A percentile compares a stretch with the other conserved stretches of the same genome.
These are phyloP conservation scores for Colletotrichum paranaense DNA, from an alignment of 2,329 filamentous ascomycete species.

Conservation along the genomic window DNA sequence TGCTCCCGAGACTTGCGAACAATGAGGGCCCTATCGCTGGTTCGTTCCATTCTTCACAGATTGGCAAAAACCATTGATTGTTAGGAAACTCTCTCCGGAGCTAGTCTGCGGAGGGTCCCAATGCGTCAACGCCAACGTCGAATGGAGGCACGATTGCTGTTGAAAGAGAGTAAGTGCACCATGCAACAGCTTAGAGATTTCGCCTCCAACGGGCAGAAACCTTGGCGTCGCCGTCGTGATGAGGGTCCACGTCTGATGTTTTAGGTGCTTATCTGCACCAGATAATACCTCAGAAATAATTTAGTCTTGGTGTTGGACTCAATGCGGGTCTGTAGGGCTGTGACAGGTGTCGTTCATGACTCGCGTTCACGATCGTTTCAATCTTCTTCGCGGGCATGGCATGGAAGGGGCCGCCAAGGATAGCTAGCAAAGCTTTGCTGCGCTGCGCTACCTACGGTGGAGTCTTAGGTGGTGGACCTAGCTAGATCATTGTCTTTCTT, in stretches of 20 bases:
- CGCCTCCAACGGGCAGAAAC: neutral
- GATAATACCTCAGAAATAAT: neutral
- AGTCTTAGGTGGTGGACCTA: neutral
- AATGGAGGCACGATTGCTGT: neutral
- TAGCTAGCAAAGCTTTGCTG: neutral
- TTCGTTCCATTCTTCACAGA: neutral
- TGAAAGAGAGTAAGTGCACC: neutral
- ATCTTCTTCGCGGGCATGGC: neutral
- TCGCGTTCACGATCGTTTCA: neutral
- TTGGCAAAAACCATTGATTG: neutral
- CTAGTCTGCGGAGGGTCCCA: neutral
- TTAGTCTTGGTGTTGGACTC: neutral
- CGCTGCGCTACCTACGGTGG: neutral
- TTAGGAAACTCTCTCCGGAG: neutral
- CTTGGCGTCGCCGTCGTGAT: neutral
- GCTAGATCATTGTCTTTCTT: neutral
- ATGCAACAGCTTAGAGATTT: neutral
- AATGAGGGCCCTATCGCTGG: neutral
- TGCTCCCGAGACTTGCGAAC: neutral
- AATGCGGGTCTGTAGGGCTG: constrained; percentile 22
- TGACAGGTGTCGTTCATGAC: constrained; percentile 11
- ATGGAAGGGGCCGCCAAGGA: neutral
- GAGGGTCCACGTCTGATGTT: neutral
- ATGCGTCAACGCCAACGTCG: neutral
- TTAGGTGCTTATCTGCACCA: neutral